These are phyloP conservation scores for Pichia sp. DNA, from an alignment of 1,139 yeast genomes.

Conservation along the genomic window DNA sequence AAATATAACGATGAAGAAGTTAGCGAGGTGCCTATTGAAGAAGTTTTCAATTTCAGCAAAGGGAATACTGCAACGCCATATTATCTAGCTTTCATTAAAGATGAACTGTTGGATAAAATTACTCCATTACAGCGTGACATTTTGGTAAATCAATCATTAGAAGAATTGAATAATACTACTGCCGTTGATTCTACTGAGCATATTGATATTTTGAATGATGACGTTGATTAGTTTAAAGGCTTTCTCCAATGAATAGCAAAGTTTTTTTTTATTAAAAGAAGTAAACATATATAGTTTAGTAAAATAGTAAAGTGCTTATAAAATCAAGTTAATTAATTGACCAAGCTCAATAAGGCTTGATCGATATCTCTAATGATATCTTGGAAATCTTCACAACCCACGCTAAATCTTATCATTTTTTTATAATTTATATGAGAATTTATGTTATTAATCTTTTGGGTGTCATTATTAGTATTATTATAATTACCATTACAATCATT, in stretches of 20 bases:
- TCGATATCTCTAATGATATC: conserved; percentile 68
- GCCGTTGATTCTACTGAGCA: neutral
- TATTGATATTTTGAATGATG: neutral
- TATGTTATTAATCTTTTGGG: neutral
- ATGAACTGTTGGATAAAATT: conserved; percentile 51
- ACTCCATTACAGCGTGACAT: conserved; percentile 58
- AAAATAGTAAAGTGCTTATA: neutral
- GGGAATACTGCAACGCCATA: conserved; percentile 90
- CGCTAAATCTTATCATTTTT: conserved; percentile 62
- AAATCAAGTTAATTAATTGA: neutral
- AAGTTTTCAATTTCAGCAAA: conserved; percentile 68
- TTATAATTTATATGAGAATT: conserved; percentile 1
- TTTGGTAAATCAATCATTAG: conserved; percentile 11
- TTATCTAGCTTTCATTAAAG: conserved; percentile 75
- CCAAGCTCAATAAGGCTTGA: conserved; percentile 34
- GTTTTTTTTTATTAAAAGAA: too few relatives aligned
- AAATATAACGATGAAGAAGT: conserved; percentile 92
- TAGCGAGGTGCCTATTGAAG: conserved; percentile 67
- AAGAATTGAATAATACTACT: neutral
- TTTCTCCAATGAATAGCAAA: too few relatives aligned
- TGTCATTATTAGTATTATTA: conserved; percentile 3
- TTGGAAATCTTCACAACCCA: conserved; percentile 73
- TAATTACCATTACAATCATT: conserved; percentile 8
- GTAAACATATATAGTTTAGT: too few relatives aligned
- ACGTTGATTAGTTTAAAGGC: conserved; percentile 11